Percentiles rank a stretch among this genome's conserved stretches.
Conservation (phyloP, 257 asterid species). For the Hygrophila difformis region DNA sequence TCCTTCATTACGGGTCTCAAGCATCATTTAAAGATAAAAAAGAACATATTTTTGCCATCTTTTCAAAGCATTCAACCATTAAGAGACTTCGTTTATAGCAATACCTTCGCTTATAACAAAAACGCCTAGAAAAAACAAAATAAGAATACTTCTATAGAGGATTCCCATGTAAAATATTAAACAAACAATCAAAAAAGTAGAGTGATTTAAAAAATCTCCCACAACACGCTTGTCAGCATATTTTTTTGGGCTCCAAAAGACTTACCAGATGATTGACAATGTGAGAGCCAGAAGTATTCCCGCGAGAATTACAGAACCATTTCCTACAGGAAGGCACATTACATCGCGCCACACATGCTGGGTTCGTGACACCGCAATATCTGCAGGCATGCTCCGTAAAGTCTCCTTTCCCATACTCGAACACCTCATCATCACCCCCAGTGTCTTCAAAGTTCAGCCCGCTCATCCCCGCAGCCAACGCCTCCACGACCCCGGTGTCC, state of each 20-base stretch:
- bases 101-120: too few relatives aligned
- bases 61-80: too few relatives aligned
- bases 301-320: conserved; percentile 97
- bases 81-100: too few relatives aligned
- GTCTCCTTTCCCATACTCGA: conserved; percentile 84
- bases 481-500: conserved; percentile 78
- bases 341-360: conserved; percentile 92
- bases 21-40: too few relatives aligned
- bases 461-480: conserved; percentile 87
- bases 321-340: conserved; percentile 93
- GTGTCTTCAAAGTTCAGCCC: conserved; percentile 92
- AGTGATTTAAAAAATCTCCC: too few relatives aligned
- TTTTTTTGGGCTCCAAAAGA: conserved; percentile 5
- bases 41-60: too few relatives aligned
- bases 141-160: too few relatives aligned
- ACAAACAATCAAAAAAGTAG: too few relatives aligned
- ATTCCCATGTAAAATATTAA: too few relatives aligned
- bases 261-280: conserved; percentile 96
- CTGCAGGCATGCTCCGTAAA: conserved; percentile 85
- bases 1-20: too few relatives aligned
- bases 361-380: conserved; percentile 92
- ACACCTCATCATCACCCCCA: conserved; percentile 80
- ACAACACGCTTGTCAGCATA: background rate
- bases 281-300: conserved; percentile 98
- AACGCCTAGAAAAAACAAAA: too few relatives aligned